Evolutionary conservation across 2,329 filamentous ascomycete genomes (phyloP).

Genomic region (Calonectria pseudoreteaudii): DNA sequence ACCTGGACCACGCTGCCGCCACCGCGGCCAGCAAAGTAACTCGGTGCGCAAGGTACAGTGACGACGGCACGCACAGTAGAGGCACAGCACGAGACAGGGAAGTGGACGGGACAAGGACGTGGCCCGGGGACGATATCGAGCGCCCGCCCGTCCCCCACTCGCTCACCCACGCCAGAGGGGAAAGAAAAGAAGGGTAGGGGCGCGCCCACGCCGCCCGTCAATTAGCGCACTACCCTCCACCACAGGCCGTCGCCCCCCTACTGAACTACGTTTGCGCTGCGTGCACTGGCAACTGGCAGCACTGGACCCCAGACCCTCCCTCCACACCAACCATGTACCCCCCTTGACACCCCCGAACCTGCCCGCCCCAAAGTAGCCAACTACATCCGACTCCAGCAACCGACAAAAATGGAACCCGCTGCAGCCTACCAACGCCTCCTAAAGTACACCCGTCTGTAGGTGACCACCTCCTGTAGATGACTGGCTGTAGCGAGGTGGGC

Average conservation of each 20-base stretch:
- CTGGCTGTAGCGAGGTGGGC: conserved; percentile 13
- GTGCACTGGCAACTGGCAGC: conserved; percentile 1
- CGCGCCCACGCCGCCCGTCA: conserved; percentile 3
- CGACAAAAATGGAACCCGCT: conserved; percentile 22
- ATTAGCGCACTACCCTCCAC: conserved; percentile 10
- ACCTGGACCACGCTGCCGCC: not conserved
- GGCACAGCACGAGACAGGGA: conserved; percentile 12
- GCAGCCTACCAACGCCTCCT: conserved; percentile 18
- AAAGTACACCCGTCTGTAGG: conserved; percentile 16
- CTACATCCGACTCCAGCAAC: conserved; percentile 9
- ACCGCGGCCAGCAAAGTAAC: conserved; percentile 2
- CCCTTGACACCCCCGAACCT: not conserved
- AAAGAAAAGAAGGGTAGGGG: not conserved
- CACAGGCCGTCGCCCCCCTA: not conserved
- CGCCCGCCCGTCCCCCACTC: not conserved
- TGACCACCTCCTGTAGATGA: conserved; percentile 8
- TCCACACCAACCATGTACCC: not conserved
- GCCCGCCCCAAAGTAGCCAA: conserved; percentile 12
- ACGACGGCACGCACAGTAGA: not conserved
- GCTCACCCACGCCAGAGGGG: conserved; percentile 3
- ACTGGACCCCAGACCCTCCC: not conserved
- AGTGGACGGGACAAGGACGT: conserved; percentile 13
- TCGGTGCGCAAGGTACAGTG: conserved; percentile 2
- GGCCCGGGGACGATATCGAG: conserved; percentile 17
- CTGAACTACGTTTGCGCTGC: not conserved